A percentile compares a stretch with the other conserved stretches of the same genome.
Evolutionary conservation across 805 yeast species (phyloP).

Genomic region (Huiozyma sinensis): DNA sequence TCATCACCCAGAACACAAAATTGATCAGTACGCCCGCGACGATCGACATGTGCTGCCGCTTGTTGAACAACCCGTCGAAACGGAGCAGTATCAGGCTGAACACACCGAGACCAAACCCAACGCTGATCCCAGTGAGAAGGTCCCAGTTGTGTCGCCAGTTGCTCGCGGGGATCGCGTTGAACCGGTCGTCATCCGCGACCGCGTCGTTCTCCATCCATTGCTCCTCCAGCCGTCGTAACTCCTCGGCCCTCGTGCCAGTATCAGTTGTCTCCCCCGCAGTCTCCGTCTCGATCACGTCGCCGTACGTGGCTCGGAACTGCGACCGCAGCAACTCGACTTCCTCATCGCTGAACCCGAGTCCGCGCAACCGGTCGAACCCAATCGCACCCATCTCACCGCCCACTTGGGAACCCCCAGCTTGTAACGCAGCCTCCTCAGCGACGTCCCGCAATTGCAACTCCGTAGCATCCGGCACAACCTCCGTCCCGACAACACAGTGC

Average conservation of each 20-base stretch:
- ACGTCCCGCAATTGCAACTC: slow-evolving; percentile 49
- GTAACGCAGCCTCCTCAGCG: slow-evolving; percentile 38
- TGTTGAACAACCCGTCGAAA: slow-evolving; percentile 50
- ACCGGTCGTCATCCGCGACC: slow-evolving; percentile 35
- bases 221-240: slow-evolving; percentile 60
- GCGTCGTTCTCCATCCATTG: slow-evolving; percentile 75
- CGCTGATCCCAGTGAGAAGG: slow-evolving; percentile 53
- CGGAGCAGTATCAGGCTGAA: slow-evolving; percentile 53
- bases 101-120: slow-evolving; percentile 72
- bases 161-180: slow-evolving; percentile 32
- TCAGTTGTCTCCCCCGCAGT: slow-evolving; percentile 8
- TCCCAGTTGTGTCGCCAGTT: slow-evolving; percentile 48
- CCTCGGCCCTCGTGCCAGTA: slow-evolving; percentile 10
- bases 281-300: slow-evolving; percentile 24
- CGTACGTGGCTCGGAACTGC: slow-evolving; percentile 66
- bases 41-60: slow-evolving; percentile 56
- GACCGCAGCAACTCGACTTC: slow-evolving; percentile 63
- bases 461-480: slow-evolving; percentile 28
- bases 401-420: slow-evolving; percentile 1
- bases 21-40: slow-evolving; percentile 63
- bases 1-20: slow-evolving; percentile 47
- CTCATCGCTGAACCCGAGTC: slow-evolving; percentile 72
- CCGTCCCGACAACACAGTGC: slow-evolving; percentile 69
- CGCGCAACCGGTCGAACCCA: slow-evolving; percentile 76
- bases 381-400: slow-evolving; percentile 39